Evolutionary conservation across 768 basidiomycete species (phyloP), one percentile per base, ranked within the genome.

Genomic region (Tricholoma terreum): DNA sequence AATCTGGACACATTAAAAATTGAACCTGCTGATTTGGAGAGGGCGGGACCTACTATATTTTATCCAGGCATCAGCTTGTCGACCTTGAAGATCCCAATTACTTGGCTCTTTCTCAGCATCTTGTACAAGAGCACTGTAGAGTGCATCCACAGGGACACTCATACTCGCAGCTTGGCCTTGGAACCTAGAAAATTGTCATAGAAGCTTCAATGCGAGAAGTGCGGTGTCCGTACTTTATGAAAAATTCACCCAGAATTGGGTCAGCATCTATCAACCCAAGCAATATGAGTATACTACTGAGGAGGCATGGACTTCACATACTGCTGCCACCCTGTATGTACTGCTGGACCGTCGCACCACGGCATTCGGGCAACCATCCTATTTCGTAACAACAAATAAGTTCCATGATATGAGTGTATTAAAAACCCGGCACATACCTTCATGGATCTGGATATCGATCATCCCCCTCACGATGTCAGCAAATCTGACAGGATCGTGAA

Each of bases 391-490:
- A 42, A 53, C 2, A 4, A 7, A 34, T 4, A 8, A 27, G n/a
- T n/a, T n/a, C n/a, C 3, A 2, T 21, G 21, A 17, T 4, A 22
- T n/a, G 15, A 17, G 6, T n/a, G 14, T 17, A 7, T 30, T 30
- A 9, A 50, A 15, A 31, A 4, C n/a, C 30, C 4, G 12, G 10
- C 10, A 7, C 6, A 10, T n/a, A 80, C 84, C 85, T 79, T 87
- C 84, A 54, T 86, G 76, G 62, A 80, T 78, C 63, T 86, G 84
- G 27, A 87, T 85, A 63, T 87, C 80, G 56, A 87, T 80, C 83
- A 86, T 82, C 0, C 82, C 85, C 2, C 85, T 73, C 1, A 86
- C 84, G 45, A 86, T 84, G 12, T 74, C 73, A 1, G 85, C 76
- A 62, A 85, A 86, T 9, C 76, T 81, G 38, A 71, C 73, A 0